Conservation (phyloP, 495 filamentous ascomycete species). For the Tuber melanosporum region DNA sequence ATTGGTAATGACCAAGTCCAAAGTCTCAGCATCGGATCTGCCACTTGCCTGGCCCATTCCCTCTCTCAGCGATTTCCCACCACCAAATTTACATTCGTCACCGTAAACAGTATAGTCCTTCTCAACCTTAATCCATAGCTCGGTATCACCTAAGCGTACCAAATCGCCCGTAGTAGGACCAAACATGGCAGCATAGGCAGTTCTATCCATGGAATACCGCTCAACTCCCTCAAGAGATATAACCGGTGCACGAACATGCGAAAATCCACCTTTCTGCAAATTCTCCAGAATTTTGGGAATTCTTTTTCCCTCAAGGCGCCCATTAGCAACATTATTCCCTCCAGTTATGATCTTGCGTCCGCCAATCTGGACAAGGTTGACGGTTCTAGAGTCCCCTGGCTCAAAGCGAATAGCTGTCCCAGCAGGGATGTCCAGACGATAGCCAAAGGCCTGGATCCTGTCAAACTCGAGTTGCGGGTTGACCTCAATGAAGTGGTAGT, state of each 20-base stretch:
- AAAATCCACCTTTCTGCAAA: slow-evolving; percentile 67
- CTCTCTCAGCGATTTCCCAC: slow-evolving; percentile 88
- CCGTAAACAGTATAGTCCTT: slow-evolving; percentile 78
- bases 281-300: slow-evolving; percentile 58
- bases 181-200: slow-evolving; percentile 79
- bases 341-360: slow-evolving; percentile 76
- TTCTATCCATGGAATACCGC: slow-evolving; percentile 63
- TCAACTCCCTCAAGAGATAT: slow-evolving; percentile 47
- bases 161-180: slow-evolving; percentile 84
- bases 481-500: slow-evolving; percentile 94
- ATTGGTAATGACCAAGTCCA: slow-evolving; percentile 89
- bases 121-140: slow-evolving; percentile 90
- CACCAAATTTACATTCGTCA: slow-evolving; percentile 93
- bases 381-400: slow-evolving; percentile 87
- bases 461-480: slow-evolving; percentile 91
- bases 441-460: slow-evolving; percentile 75
- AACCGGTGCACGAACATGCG: slow-evolving; percentile 58
- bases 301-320: slow-evolving; percentile 57
- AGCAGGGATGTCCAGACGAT: slow-evolving; percentile 79
- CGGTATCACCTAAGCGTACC: slow-evolving; percentile 73
- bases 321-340: slow-evolving; percentile 73
- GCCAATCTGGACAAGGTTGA: slow-evolving; percentile 85
- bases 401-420: slow-evolving; percentile 94
- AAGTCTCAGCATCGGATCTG: slow-evolving; percentile 57
- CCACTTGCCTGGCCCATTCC: slow-evolving; percentile 94